These are phyloP conservation scores for Chytriomyces sp. DNA, from an alignment of 192 early-diverging fungal genomes.

Conservation along the genomic window DNA sequence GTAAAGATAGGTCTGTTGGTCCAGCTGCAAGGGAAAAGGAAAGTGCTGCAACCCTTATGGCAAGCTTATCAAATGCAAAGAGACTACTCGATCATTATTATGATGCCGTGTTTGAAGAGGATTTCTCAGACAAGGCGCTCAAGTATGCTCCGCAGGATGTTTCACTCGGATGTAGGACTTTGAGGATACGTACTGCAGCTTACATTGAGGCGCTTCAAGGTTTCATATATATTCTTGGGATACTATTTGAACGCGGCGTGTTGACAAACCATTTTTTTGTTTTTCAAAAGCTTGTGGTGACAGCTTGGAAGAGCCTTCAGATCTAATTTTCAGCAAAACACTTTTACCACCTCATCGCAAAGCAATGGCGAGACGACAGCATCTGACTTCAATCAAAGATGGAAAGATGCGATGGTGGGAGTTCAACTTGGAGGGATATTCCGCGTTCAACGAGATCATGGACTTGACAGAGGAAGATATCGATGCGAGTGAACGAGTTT, in stretches of 20 bases:
- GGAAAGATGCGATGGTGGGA: conserved; percentile 28
- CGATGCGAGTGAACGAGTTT: conserved; percentile 2
- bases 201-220: conserved; percentile 5
- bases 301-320: conserved; percentile 6
- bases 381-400: conserved; percentile 8
- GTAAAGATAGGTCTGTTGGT: not conserved
- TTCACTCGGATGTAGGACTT: not conserved
- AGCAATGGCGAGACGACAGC: not conserved
- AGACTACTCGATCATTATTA: conserved; percentile 15
- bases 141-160: conserved; percentile 18
- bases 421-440: conserved; percentile 1
- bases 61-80: not conserved
- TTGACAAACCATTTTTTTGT: not conserved
- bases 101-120: conserved; percentile 6
- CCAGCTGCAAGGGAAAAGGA: not conserved
- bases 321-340: conserved; percentile 3
- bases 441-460: not conserved
- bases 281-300: conserved; percentile 3
- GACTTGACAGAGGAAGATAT: conserved; percentile 11
- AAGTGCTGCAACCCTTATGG: conserved; percentile 11
- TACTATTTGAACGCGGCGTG: not conserved
- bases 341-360: not conserved
- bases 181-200: conserved; percentile 3
- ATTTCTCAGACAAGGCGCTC: conserved; percentile 1
- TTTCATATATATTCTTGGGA: not conserved